A percentile compares a stretch with the other conserved stretches of the same genome.
These are phyloP conservation scores for Vigna hirtella DNA, from an alignment of 306 rosid species.

Conservation along the genomic window DNA sequence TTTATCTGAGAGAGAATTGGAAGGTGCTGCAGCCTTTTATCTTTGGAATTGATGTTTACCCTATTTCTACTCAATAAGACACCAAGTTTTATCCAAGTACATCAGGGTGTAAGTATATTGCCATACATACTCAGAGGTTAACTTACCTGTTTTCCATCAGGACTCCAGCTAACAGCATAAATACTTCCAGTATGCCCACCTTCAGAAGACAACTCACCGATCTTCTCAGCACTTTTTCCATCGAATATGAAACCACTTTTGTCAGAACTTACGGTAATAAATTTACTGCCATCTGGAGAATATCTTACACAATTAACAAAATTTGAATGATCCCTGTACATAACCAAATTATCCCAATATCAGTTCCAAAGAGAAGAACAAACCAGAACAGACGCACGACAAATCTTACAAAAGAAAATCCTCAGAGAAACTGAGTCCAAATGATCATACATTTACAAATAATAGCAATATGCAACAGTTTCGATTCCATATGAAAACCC, in stretches of 20 bases:
- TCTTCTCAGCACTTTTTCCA: slow-evolving; percentile 84
- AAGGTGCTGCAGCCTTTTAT: neutral
- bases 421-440: neutral
- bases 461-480: neutral
- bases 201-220: slow-evolving; percentile 88
- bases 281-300: slow-evolving; percentile 94
- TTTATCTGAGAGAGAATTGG: neutral
- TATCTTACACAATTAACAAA: slow-evolving; percentile 90
- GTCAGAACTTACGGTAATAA: slow-evolving; percentile 87
- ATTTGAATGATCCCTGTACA: slow-evolving; percentile 94
- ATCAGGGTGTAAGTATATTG: slow-evolving; percentile 4
- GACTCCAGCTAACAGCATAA: slow-evolving; percentile 96
- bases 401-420: slow-evolving; percentile 7
- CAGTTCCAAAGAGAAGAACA: slow-evolving; percentile 26
- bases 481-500: neutral
- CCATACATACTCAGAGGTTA: slow-evolving; percentile 2
- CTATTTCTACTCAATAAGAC: neutral
- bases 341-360: slow-evolving; percentile 35
- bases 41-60: neutral
- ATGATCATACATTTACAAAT: neutral
- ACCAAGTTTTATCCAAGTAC: neutral
- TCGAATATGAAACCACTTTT: slow-evolving; percentile 85
- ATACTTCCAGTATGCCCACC: slow-evolving; percentile 94
- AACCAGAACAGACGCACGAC: slow-evolving; percentile 31
- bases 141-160: slow-evolving; percentile 90